Conservation (phyloP, 306 rosid species). For the Lablab purpureus region DNA sequence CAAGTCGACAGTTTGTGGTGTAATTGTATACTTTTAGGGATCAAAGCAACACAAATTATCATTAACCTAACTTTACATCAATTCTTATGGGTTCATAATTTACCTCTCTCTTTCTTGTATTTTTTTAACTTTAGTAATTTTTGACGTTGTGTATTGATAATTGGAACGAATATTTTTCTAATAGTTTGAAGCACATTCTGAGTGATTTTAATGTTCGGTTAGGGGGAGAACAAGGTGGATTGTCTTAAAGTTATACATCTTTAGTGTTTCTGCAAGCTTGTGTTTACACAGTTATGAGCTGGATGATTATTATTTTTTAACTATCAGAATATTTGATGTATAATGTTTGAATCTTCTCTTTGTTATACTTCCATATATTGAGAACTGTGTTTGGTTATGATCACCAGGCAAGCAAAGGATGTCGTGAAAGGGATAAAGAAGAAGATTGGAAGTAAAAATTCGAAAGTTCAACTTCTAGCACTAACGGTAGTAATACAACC, state of each 20-base stretch:
- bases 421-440: slow-evolving; percentile 92
- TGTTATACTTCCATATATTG: slow-evolving; percentile 2
- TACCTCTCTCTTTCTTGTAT: neutral
- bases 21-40: neutral
- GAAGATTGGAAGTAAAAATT: slow-evolving; percentile 87
- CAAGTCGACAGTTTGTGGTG: neutral
- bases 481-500: slow-evolving; percentile 60
- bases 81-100: neutral
- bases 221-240: slow-evolving; percentile 13
- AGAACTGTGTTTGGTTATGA: slow-evolving; percentile 41
- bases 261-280: slow-evolving; percentile 4
- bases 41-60: neutral
- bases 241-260: neutral
- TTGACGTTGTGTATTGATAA: neutral
- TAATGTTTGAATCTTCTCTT: slow-evolving; percentile 24
- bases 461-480: slow-evolving; percentile 97
- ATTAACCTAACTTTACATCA: neutral
- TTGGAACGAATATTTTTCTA: neutral
- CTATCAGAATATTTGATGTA: slow-evolving; percentile 27
- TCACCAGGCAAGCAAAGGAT: slow-evolving; percentile 91
- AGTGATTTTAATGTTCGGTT: neutral
- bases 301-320: neutral
- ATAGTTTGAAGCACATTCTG: neutral
- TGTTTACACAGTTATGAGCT: neutral
- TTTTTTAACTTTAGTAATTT: neutral